Conservation (phyloP, 768 basidiomycete genomes). For the Mycena belliarum region DNA sequence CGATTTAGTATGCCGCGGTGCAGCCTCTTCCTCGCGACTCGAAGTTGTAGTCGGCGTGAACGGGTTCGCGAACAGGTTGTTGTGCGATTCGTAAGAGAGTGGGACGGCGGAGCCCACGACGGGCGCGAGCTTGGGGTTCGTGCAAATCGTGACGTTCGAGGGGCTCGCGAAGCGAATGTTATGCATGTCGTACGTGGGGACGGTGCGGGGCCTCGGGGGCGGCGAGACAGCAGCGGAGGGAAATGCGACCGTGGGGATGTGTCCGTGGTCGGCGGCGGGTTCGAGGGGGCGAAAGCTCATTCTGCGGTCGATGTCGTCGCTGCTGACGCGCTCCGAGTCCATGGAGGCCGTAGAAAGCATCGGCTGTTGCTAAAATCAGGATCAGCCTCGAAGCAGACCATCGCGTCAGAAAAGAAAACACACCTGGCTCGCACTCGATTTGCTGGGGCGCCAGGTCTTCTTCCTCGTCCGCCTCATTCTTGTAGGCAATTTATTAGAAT, state of each 20-base stretch:
- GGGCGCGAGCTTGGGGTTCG: conserved; percentile 19
- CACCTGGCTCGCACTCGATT: conserved; percentile 9
- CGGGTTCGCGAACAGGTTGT: conserved; percentile 13
- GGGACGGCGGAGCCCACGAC: conserved; percentile 19
- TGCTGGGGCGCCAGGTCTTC: conserved; percentile 10
- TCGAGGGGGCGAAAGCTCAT: not conserved
- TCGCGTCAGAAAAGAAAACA: not conserved
- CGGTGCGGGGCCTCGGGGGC: not conserved
- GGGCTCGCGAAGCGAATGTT: conserved; percentile 23
- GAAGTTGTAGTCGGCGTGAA: conserved; percentile 9
- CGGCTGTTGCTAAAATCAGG: not conserved
- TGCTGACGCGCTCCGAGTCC: not conserved
- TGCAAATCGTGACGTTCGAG: conserved; percentile 16
- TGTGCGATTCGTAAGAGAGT: conserved; percentile 16
- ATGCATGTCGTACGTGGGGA: conserved; percentile 17
- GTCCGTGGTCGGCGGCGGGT: not conserved
- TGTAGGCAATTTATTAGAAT: not conserved
- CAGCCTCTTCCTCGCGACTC: not conserved
- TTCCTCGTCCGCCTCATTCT: conserved; percentile 8
- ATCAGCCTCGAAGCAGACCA: not conserved
- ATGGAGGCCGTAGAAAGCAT: not conserved
- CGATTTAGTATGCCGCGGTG: not conserved
- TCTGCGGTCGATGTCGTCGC: not conserved
- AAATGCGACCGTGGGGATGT: not conserved
- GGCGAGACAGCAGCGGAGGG: not conserved